phyloP scores from a whole-genome alignment of 352 stramenopile genomes.

The Halophytophthora batemanensis region DNA sequence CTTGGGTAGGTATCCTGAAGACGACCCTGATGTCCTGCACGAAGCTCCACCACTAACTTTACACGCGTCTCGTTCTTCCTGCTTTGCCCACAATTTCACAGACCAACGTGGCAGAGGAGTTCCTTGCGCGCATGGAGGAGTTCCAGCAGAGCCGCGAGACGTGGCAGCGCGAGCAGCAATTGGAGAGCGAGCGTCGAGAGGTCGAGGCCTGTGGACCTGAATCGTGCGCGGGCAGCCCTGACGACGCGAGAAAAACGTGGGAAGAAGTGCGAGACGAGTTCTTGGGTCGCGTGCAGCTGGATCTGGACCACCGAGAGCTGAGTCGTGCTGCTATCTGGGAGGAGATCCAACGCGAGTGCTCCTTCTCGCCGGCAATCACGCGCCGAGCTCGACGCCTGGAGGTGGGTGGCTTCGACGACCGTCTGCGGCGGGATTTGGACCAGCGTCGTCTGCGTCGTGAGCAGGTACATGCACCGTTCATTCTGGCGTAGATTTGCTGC shows the following conservation, averaged over 20 bases:
- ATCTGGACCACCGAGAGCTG: conserved; percentile 50
- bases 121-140: conserved; percentile 53
- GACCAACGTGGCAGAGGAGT: conserved; percentile 59
- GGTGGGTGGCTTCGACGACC: conserved; percentile 57
- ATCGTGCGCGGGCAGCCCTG: neutral
- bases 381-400: conserved; percentile 29
- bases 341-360: conserved; percentile 51
- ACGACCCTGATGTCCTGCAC: neutral
- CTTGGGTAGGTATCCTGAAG: conserved; percentile 43
- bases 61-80: neutral
- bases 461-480: conserved; percentile 16
- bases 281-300: conserved; percentile 57
- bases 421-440: conserved; percentile 52
- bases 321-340: conserved; percentile 45
- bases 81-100: conserved; percentile 10
- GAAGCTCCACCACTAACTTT: neutral
- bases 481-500: too few species aligned
- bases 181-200: conserved; percentile 16
- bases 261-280: conserved; percentile 59
- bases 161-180: conserved; percentile 12
- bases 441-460: conserved; percentile 33
- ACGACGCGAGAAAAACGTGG: conserved; percentile 35
- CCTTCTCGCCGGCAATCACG: conserved; percentile 58
- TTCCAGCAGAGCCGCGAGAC: conserved; percentile 23
- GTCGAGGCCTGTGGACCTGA: conserved; percentile 7